Evolutionary conservation across 106 monocot genomes (phyloP).

Genomic region (Platanthera guangdongensis): DNA sequence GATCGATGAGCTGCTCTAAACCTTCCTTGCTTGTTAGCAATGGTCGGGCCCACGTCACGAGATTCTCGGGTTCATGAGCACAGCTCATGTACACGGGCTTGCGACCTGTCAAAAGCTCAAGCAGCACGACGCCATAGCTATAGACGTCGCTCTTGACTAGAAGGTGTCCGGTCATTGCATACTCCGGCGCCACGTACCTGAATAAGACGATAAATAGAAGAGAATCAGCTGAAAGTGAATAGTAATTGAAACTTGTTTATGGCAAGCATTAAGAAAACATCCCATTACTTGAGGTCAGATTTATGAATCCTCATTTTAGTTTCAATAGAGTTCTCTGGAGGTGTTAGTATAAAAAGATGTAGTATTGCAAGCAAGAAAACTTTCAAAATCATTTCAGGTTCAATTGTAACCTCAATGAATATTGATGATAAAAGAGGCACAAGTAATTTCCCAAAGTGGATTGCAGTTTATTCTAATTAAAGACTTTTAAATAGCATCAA

Average conservation of each 20-base stretch:
- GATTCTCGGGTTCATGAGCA: conserved; percentile 69
- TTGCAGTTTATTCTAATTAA: neutral
- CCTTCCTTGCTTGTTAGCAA: conserved; percentile 66
- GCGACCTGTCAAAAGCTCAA: conserved; percentile 84
- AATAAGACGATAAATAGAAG: neutral
- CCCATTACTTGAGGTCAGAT: neutral
- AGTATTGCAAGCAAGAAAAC: neutral
- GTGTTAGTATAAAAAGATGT: neutral
- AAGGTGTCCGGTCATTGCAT: conserved; percentile 96
- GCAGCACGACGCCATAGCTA: conserved; percentile 88
- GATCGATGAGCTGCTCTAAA: conserved; percentile 65
- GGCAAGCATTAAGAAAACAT: neutral
- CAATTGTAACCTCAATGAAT: neutral
- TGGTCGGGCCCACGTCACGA: conserved; percentile 84
- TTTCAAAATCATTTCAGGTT: neutral
- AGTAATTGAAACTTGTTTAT: neutral
- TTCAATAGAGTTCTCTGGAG: no score
- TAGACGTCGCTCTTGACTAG: conserved; percentile 96
- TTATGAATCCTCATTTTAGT: no score
- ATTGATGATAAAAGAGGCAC: neutral
- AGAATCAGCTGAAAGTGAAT: neutral
- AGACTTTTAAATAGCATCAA: neutral
- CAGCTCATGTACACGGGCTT: conserved; percentile 72
- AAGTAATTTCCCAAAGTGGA: neutral
- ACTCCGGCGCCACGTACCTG: conserved; percentile 98